These are phyloP conservation scores for Calonectria pauciramosa DNA, from an alignment of 2,329 filamentous ascomycete species.

Conservation along the genomic window DNA sequence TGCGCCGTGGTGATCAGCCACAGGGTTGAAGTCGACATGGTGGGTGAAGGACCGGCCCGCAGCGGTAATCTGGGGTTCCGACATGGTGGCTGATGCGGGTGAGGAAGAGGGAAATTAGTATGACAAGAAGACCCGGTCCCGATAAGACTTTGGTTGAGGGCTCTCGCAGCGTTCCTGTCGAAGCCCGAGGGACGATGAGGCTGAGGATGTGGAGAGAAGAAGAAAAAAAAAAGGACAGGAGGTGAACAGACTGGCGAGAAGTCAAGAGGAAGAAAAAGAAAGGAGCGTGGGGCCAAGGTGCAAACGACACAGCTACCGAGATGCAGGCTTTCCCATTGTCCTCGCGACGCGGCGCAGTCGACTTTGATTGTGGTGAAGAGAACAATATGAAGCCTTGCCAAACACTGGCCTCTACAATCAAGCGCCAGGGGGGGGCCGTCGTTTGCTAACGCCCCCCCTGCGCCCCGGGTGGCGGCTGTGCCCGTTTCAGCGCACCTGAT, in stretches of 20 bases:
- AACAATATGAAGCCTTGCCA: constrained; percentile 45
- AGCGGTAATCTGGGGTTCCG: constrained; percentile 19
- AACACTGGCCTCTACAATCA: constrained; percentile 19
- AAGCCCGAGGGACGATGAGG: not conserved
- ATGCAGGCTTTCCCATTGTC: constrained; percentile 38
- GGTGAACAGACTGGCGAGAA: not conserved
- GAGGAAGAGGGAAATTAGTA: constrained; percentile 30
- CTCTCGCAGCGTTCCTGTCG: not conserved
- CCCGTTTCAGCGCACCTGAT: not conserved
- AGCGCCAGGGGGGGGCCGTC: constrained; percentile 6
- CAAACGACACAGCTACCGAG: constrained; percentile 3
- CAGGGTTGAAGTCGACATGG: constrained; percentile 36
- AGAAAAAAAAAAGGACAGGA: not conserved
- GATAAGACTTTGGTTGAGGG: not conserved
- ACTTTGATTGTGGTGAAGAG: constrained; percentile 43
- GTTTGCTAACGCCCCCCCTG: not conserved
- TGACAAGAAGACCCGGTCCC: not conserved
- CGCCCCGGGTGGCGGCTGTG: not conserved
- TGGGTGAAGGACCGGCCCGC: constrained; percentile 20
- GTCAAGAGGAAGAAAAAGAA: not conserved
- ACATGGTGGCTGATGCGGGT: constrained; percentile 26
- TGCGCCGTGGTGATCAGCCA: constrained; percentile 35
- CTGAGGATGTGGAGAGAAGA: not conserved
- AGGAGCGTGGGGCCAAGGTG: constrained; percentile 12
- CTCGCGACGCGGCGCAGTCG: constrained; percentile 35